Evolutionary conservation across 2,329 filamentous ascomycete species (phyloP).

Genomic region (Fusarium incarnatum): DNA sequence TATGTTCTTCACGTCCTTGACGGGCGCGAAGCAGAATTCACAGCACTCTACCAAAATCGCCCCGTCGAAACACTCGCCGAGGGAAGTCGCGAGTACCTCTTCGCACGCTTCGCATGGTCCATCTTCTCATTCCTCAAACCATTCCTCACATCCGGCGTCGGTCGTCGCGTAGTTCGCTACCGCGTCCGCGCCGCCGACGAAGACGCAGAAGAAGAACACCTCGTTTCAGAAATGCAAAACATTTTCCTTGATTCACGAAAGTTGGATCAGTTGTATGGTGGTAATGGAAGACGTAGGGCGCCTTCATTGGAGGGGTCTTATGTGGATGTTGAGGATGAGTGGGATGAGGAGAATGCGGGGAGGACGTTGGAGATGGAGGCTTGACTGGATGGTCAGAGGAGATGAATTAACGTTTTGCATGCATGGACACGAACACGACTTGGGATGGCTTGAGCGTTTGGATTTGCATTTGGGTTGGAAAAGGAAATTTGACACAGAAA

Average conservation of each 20-base stretch:
- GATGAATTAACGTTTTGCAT: background rate
- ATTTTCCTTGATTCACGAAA: conserved; percentile 31
- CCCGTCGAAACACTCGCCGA: conserved; percentile 12
- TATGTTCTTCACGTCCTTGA: conserved; percentile 29
- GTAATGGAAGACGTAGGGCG: background rate
- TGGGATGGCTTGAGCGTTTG: background rate
- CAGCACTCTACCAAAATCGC: conserved; percentile 29
- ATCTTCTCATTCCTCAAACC: conserved; percentile 28
- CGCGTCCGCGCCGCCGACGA: conserved; percentile 10
- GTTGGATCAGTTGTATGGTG: conserved; percentile 22
- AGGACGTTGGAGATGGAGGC: conserved; percentile 37
- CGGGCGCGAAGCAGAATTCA: conserved; percentile 30
- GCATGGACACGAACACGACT: background rate
- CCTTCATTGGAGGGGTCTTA: conserved; percentile 25
- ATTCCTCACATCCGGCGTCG: conserved; percentile 30
- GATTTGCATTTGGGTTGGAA: background rate
- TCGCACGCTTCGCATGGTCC: conserved; percentile 30
- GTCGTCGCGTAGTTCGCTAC: conserved; percentile 17
- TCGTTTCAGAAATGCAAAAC: conserved; percentile 30
- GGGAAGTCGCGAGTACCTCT: conserved; percentile 30
- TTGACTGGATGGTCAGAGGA: background rate
- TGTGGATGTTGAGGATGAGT: conserved; percentile 37
- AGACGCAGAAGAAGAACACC: conserved; percentile 20
- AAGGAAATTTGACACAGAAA: background rate
- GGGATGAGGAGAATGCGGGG: conserved; percentile 28